Evolutionary conservation across 1,139 yeast genomes (phyloP).

Genomic region (Debaryomyces sp.): DNA sequence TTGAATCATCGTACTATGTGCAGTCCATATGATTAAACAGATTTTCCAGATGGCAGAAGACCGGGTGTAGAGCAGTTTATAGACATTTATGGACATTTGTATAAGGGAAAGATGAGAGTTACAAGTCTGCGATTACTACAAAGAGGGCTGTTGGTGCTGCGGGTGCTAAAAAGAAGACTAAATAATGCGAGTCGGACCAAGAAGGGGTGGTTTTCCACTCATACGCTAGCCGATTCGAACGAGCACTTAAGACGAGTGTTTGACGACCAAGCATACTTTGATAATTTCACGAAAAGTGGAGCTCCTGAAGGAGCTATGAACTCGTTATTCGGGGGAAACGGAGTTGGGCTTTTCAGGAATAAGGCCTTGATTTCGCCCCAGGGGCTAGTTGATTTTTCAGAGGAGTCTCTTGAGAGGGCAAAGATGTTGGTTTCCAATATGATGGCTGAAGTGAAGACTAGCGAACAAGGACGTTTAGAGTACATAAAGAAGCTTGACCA

Average conservation of each 20-base stretch:
- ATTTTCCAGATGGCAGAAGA: slow-evolving; percentile 1
- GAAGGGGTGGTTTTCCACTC: slow-evolving; percentile 2
- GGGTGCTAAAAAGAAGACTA: background rate
- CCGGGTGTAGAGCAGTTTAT: background rate
- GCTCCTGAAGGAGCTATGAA: slow-evolving; percentile 8
- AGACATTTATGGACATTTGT: too few species aligned
- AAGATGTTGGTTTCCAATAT: slow-evolving; percentile 60
- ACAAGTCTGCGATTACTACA: background rate
- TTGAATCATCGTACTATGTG: background rate
- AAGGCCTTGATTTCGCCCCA: slow-evolving; percentile 66
- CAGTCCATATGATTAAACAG: slow-evolving; percentile 1
- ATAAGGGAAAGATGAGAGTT: background rate
- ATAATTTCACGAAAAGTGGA: slow-evolving; percentile 30
- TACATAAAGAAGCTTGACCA: slow-evolving; percentile 77
- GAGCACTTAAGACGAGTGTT: slow-evolving; percentile 36
- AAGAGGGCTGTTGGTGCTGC: background rate
- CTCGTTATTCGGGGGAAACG: slow-evolving; percentile 18
- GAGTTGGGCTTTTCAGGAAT: slow-evolving; percentile 75
- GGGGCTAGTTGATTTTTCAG: slow-evolving; percentile 71
- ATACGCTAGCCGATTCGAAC: background rate
- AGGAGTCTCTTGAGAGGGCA: slow-evolving; percentile 64
- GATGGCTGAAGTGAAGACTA: slow-evolving; percentile 43
- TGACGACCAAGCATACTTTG: slow-evolving; percentile 49
- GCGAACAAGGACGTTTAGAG: slow-evolving; percentile 47
- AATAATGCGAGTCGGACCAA: background rate